These are phyloP conservation scores for Cytospora paraplurivora DNA, from an alignment of 2,329 filamentous ascomycete genomes.

Conservation along the genomic window DNA sequence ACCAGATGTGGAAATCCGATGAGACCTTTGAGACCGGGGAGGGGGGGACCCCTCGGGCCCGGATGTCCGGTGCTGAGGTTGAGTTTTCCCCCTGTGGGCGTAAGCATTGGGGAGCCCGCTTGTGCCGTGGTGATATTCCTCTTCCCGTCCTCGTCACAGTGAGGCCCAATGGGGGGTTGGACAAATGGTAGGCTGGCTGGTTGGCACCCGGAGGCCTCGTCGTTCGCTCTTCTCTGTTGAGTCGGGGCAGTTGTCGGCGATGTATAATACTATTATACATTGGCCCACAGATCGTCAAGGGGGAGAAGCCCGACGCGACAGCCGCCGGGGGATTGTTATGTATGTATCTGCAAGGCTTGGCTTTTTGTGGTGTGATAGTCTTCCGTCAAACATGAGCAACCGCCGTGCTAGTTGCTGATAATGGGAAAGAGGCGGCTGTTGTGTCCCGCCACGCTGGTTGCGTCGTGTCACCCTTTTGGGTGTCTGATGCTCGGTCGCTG, in stretches of 20 bases:
- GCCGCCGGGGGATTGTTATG: background rate
- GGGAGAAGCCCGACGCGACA: background rate
- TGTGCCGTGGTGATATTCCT: background rate
- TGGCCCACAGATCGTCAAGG: slow-evolving; percentile 1
- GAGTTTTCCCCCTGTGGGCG: background rate
- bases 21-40: background rate
- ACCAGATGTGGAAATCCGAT: background rate
- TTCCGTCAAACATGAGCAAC: background rate
- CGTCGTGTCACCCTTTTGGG: background rate
- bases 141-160: background rate
- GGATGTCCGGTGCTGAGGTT: background rate
- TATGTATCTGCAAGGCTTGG: background rate
- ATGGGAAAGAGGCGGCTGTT: background rate
- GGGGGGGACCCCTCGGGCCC: background rate
- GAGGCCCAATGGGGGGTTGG: background rate
- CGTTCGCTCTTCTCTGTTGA: background rate
- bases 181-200: no score
- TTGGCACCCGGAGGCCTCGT: background rate
- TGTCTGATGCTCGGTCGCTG: background rate
- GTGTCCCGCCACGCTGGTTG: background rate
- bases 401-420: no score
- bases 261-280: background rate
- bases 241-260: background rate
- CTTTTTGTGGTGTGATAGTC: background rate
- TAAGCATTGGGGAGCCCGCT: background rate